A percentile compares a stretch with the other conserved stretches of the same genome.
These are phyloP conservation scores for thale cress (Arabidopsis thaliana) DNA, from an alignment of 345 rosid genomes.

Conservation along the genomic window DNA sequence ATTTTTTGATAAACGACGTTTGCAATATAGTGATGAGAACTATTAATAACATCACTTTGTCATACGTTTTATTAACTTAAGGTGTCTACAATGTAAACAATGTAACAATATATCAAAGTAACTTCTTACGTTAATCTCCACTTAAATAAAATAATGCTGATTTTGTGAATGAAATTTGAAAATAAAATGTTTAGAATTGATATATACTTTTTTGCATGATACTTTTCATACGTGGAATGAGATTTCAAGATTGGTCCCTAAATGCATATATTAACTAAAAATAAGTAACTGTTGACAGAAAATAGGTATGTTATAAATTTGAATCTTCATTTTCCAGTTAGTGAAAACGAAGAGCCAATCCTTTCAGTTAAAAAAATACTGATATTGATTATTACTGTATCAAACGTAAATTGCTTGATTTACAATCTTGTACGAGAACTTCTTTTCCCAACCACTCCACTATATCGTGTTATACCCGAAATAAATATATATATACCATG, in stretches of 20 bases:
- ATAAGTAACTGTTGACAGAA: not conserved
- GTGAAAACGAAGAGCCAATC: conserved; percentile 8
- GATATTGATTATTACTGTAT: conserved; percentile 11
- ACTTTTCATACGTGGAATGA: not conserved
- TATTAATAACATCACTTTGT: not conserved
- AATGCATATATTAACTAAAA: not conserved
- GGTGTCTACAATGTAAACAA: too few species aligned
- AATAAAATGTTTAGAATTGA: not conserved
- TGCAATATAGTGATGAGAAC: not conserved
- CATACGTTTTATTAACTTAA: too few species aligned
- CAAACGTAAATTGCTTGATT: conserved; percentile 39
- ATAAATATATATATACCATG: conserved; percentile 13
- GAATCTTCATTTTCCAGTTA: conserved; percentile 7
- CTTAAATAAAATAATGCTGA: not conserved
- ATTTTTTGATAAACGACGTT: not conserved
- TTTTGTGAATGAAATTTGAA: conserved; percentile 15
- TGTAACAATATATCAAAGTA: not conserved
- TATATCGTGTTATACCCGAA: conserved; percentile 28
- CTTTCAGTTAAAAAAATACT: not conserved
- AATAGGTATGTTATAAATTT: not conserved
- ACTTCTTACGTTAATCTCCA: not conserved
- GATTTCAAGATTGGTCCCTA: not conserved
- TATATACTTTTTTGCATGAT: not conserved
- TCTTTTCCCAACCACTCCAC: conserved; percentile 44
- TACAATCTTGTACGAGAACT: conserved; percentile 33